Evolutionary conservation across 495 filamentous ascomycete species (phyloP).

Genomic region (Xylaria longipes): DNA sequence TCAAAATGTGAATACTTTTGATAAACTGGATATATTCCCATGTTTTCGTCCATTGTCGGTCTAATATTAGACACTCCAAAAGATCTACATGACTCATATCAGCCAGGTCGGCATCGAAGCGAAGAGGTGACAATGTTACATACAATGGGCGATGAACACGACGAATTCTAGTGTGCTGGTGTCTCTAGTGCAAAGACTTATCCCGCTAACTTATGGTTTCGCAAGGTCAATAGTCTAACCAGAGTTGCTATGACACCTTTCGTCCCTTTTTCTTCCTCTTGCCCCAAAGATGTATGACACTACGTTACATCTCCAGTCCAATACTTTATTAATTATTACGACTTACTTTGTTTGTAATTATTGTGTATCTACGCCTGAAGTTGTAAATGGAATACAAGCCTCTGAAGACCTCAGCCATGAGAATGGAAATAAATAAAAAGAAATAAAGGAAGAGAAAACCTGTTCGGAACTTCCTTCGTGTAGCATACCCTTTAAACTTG

Average conservation of each 20-base stretch:
- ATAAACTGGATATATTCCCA: constrained; percentile 35
- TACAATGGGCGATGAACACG: not conserved
- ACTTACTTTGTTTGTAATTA: not conserved
- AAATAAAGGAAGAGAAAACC: no score
- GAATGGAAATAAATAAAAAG: not conserved
- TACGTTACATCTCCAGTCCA: no score
- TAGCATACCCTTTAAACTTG: no score
- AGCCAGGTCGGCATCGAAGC: not conserved
- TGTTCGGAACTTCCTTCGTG: no score
- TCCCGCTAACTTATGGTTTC: not conserved
- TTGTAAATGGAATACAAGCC: not conserved
- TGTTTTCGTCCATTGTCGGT: constrained; percentile 24
- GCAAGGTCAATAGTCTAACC: not conserved
- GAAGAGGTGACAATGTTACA: not conserved
- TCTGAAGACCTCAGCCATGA: not conserved
- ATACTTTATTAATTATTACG: not conserved
- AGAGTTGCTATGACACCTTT: not conserved
- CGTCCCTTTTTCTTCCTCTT: not conserved
- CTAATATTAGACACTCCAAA: constrained; percentile 2
- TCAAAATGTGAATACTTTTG: not conserved
- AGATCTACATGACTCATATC: not conserved
- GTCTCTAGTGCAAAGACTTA: not conserved
- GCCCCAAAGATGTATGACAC: not conserved
- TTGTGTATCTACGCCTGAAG: not conserved
- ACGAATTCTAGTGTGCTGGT: not conserved